Percentiles rank a stretch among this genome's conserved stretches.
phyloP scores from a whole-genome alignment of 2,329 filamentous ascomycete genomes.

The Sporothrix mexicana region DNA sequence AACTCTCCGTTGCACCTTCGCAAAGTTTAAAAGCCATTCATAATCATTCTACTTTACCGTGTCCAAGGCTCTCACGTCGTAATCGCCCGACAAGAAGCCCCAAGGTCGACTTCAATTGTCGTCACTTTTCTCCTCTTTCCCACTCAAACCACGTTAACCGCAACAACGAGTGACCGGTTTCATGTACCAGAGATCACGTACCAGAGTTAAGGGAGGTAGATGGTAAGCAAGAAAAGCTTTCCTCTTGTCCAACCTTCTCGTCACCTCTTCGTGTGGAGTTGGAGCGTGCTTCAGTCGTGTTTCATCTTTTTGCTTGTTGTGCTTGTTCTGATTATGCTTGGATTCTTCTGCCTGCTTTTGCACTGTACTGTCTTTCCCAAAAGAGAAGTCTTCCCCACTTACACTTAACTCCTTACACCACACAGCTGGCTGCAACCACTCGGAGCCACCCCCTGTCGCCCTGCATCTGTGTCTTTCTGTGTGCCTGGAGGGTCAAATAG shows the following conservation, averaged over 20 bases:
- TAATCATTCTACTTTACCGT: no score
- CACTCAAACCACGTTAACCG: neutral
- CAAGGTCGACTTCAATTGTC: neutral
- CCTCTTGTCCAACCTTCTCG: no score
- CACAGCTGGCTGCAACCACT: neutral
- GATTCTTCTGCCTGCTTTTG: no score
- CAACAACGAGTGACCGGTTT: neutral
- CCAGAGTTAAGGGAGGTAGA: neutral
- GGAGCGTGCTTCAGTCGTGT: constrained; percentile 8
- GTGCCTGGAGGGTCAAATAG: neutral
- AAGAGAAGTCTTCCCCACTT: neutral
- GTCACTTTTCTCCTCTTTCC: neutral
- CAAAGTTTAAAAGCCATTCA: no score
- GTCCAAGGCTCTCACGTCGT: no score
- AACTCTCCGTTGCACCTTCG: no score
- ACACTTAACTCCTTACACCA: neutral
- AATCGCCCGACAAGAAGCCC: neutral
- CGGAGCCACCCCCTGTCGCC: constrained; percentile 16
- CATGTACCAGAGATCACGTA: neutral
- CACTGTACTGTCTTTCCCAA: neutral
- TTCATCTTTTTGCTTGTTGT: neutral
- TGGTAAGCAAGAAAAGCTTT: no score
- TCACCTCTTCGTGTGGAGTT: neutral
- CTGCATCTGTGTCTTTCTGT: neutral
- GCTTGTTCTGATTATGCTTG: neutral